Evolutionary conservation across 192 early-diverging fungal species (phyloP).

Genomic region (Umbelopsis ramanniana): DNA sequence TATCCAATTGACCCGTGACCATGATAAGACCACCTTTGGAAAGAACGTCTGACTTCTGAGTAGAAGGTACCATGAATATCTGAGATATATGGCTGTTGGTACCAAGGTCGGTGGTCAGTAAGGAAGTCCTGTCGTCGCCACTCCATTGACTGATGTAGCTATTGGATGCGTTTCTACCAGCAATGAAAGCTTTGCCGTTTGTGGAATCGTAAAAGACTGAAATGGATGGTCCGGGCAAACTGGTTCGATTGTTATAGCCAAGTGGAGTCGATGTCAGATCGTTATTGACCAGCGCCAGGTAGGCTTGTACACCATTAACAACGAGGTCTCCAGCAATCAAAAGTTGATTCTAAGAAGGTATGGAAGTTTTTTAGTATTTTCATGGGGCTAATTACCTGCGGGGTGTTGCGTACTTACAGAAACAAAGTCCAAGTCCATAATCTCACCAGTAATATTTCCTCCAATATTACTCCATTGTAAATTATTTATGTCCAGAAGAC

Average conservation of each 20-base stretch:
- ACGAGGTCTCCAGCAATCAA: slow-evolving; percentile 20
- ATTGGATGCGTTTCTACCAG: background rate
- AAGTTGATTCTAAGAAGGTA: slow-evolving; percentile 21
- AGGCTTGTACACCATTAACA: background rate
- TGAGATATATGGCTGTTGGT: slow-evolving; percentile 9
- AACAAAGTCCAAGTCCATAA: slow-evolving; percentile 39
- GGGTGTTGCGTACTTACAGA: slow-evolving; percentile 3
- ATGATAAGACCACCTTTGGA: slow-evolving; percentile 39
- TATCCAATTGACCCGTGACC: slow-evolving; percentile 44
- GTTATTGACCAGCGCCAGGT: slow-evolving; percentile 4
- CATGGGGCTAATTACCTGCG: too few species aligned
- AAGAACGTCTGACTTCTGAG: background rate
- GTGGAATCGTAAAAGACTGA: slow-evolving; percentile 15
- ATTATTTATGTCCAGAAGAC: slow-evolving; percentile 27
- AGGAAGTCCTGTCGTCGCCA: background rate
- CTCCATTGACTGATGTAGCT: slow-evolving; percentile 9
- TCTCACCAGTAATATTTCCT: slow-evolving; percentile 35
- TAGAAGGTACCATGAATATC: slow-evolving; percentile 25
- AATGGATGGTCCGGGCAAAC: background rate
- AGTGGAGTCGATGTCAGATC: background rate
- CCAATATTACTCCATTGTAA: slow-evolving; percentile 42
- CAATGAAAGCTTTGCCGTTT: background rate
- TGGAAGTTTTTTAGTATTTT: too few species aligned
- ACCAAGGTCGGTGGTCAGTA: slow-evolving; percentile 5
- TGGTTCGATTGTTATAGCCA: background rate